A percentile compares a stretch with the other conserved stretches of the same genome.
Evolutionary conservation across 2,329 filamentous ascomycete species (phyloP).

Genomic region (Calonectria hongkongensis): DNA sequence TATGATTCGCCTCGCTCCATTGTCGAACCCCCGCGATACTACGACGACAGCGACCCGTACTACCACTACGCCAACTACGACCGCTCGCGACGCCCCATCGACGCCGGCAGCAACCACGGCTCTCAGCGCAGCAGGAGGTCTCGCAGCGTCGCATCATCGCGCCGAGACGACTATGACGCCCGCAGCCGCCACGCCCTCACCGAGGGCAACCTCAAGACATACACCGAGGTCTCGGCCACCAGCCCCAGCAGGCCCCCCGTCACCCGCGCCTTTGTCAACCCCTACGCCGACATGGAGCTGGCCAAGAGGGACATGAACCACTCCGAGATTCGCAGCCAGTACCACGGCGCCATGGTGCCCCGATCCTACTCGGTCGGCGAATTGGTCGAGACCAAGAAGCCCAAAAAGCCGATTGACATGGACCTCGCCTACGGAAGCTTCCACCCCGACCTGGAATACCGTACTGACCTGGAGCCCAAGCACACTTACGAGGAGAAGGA

Average conservation of each 20-base stretch:
- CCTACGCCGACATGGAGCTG: slow-evolving; percentile 64
- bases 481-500: slow-evolving; percentile 73
- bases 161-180: slow-evolving; percentile 52
- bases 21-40: slow-evolving; percentile 42
- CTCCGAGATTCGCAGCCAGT: slow-evolving; percentile 54
- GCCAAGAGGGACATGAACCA: slow-evolving; percentile 56
- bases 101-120: slow-evolving; percentile 61
- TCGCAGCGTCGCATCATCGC: slow-evolving; percentile 59
- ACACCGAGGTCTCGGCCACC: slow-evolving; percentile 71
- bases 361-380: slow-evolving; percentile 64
- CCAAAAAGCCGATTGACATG: slow-evolving; percentile 83
- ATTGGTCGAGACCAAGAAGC: slow-evolving; percentile 53
- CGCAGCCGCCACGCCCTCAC: slow-evolving; percentile 67
- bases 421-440: slow-evolving; percentile 92
- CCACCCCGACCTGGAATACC: slow-evolving; percentile 78
- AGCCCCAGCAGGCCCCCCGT: slow-evolving; percentile 65
- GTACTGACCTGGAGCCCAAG: slow-evolving; percentile 67
- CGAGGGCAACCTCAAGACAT: slow-evolving; percentile 70
- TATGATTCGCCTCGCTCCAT: slow-evolving; percentile 61
- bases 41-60: slow-evolving; percentile 59
- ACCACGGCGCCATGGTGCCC: slow-evolving; percentile 56
- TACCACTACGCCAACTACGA: slow-evolving; percentile 59
- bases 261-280: slow-evolving; percentile 64
- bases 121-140: slow-evolving; percentile 66
- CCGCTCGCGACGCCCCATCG: slow-evolving; percentile 54